Evolutionary conservation across 1,139 yeast genomes (phyloP), one percentile per base, ranked within the genome.

Genomic region (Geotrichum carabidarum): DNA sequence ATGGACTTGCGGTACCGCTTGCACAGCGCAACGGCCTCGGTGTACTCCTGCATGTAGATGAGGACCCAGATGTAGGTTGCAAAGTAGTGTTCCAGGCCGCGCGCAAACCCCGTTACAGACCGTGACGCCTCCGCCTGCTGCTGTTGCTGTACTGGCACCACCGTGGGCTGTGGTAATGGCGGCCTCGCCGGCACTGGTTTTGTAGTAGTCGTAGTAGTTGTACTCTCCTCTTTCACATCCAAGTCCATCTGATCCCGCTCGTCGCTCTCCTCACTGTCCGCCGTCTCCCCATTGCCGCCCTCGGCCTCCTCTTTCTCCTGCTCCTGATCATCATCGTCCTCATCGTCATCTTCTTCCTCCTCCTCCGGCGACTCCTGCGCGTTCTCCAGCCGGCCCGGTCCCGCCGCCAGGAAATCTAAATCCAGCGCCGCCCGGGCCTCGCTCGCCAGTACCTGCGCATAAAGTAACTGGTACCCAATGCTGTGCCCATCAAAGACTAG

Each of bases 341-440:
- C 47, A 30, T 32, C 46, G n/a, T 40, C 49, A 12, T 40, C 11
- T 45, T 34, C 40, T 22, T n/a, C 31, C 27, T 50, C 35, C 18
- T 17, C 14, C 11, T 14, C 38, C 27, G 14, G 9, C 8, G 30
- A 12, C 15, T 38, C 11, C 17, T 38, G 11, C 4, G 17, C 42
- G 27, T 22, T 22, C 27, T 22, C 27, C 27, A 22, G 5, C 27
- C 27, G 27, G 27, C 27, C 5, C 5, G 27, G 27, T 22, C 27
- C 27, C 4, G 22, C n/a, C 5, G 30, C 38, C 12, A 40, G 35
- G 36, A 50, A 50, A 12, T 44, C 35, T 18, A 52, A 42, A 14
- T 52, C 55, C 18, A 52, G 27, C 31, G 48, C 50, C 8, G 55
- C 55, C 18, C 55, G 50, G 5, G 55, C 43, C 44, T 52, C 55